A percentile compares a stretch with the other conserved stretches of the same genome.
Conservation (phyloP, 148 eudicot genomes). For the Oxyria digyna region DNA sequence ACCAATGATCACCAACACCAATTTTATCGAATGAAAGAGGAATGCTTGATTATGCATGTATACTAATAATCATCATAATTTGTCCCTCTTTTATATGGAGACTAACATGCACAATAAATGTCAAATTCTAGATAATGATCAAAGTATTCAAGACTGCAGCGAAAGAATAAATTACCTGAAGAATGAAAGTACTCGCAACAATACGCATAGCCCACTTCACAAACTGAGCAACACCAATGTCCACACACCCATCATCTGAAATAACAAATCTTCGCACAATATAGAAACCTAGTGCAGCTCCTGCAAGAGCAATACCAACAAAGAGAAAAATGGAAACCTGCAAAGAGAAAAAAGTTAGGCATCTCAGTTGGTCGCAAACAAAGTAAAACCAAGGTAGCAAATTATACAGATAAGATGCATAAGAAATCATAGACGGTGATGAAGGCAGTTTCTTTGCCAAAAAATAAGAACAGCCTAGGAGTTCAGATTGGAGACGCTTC, state of each 20-base stretch:
- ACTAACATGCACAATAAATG: neutral
- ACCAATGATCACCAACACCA: no score
- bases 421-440: neutral
- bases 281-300: constrained; percentile 91
- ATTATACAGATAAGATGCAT: neutral
- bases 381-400: neutral
- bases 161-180: constrained; percentile 52
- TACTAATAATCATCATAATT: neutral
- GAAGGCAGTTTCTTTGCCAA: no score
- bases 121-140: neutral
- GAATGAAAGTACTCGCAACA: constrained; percentile 55
- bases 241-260: constrained; percentile 83
- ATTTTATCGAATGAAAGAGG: no score
- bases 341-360: neutral
- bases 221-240: constrained; percentile 67
- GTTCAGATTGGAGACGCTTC: no score
- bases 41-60: no score
- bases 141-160: neutral
- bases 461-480: neutral
- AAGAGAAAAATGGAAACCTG: constrained; percentile 63
- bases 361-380: neutral
- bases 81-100: neutral
- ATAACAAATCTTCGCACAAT: constrained; percentile 74
- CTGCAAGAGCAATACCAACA: constrained; percentile 52
- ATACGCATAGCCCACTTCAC: constrained; percentile 82